These are phyloP conservation scores for Suillus occidentalis DNA, from an alignment of 768 basidiomycete genomes.

Conservation along the genomic window DNA sequence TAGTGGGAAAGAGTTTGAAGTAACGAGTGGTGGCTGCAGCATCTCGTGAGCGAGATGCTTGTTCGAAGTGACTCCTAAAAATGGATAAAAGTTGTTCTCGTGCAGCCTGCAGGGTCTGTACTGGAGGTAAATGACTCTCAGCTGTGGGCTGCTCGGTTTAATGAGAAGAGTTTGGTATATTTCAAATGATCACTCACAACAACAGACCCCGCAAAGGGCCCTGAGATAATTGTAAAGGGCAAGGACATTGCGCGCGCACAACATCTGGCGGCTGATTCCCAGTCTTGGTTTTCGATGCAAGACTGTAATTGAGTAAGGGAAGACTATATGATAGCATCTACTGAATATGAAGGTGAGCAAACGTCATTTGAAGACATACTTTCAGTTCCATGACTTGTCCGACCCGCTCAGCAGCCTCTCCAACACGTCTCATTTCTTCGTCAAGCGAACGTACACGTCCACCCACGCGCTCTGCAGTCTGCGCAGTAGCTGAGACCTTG, in stretches of 20 bases:
- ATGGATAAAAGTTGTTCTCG: slow-evolving; percentile 73
- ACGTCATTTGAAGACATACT: slow-evolving; percentile 42
- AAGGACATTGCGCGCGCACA: slow-evolving; percentile 90
- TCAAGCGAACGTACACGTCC: slow-evolving; percentile 87
- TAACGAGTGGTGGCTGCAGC: slow-evolving; percentile 87
- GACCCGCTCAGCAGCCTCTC: slow-evolving; percentile 88
- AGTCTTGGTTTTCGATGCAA: slow-evolving; percentile 80
- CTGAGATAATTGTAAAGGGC: slow-evolving; percentile 73
- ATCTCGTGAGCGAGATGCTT: slow-evolving; percentile 80
- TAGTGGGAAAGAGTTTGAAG: slow-evolving; percentile 95
- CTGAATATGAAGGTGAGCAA: slow-evolving; percentile 32
- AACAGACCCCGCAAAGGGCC: slow-evolving; percentile 81
- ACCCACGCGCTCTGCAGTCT: slow-evolving; percentile 87
- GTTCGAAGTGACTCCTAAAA: slow-evolving; percentile 78
- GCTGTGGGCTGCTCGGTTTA: slow-evolving; percentile 71
- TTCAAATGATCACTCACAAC: slow-evolving; percentile 59
- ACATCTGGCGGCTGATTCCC: slow-evolving; percentile 92
- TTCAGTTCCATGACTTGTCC: slow-evolving; percentile 95
- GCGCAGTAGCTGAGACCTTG: slow-evolving; percentile 70
- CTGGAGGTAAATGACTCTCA: slow-evolving; percentile 82
- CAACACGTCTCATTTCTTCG: slow-evolving; percentile 89
- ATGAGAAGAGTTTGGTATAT: slow-evolving; percentile 2
- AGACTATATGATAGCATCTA: slow-evolving; percentile 45
- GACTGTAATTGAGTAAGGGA: slow-evolving; percentile 58
- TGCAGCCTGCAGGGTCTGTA: slow-evolving; percentile 75